Evolutionary conservation across 192 early-diverging fungal species (phyloP).

Genomic region (Dimargaris cristalligena): DNA sequence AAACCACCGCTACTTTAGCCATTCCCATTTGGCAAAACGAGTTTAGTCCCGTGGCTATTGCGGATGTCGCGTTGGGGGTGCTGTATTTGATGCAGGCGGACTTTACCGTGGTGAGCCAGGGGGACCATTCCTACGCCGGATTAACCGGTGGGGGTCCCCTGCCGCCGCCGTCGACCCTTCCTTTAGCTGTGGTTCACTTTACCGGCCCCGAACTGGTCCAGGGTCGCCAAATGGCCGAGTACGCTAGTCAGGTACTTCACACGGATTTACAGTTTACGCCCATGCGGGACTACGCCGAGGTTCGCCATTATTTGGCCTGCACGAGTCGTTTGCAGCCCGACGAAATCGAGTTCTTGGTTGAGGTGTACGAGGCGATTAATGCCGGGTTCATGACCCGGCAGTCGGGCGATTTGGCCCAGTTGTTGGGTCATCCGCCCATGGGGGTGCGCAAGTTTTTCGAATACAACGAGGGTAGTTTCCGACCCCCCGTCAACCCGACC

Average conservation of each 20-base stretch:
- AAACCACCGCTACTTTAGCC: neutral
- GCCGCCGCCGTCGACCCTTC: too few relatives aligned
- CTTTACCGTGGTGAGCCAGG: neutral
- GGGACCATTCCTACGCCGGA: neutral
- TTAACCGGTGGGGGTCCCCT: neutral
- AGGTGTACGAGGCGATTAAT: neutral
- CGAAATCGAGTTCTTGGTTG: neutral
- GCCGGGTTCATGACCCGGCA: neutral
- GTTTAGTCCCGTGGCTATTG: neutral
- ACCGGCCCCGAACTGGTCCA: neutral
- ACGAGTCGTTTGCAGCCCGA: neutral
- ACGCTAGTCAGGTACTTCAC: neutral
- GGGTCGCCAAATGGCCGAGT: neutral
- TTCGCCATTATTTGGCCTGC: neutral
- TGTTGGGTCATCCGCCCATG: neutral
- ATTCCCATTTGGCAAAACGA: neutral
- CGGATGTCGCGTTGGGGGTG: neutral
- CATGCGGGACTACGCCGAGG: neutral
- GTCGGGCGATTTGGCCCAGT: neutral
- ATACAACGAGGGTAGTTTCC: neutral
- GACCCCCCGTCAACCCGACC: neutral
- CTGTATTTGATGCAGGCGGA: neutral
- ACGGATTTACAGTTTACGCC: neutral
- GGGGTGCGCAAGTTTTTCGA: neutral
- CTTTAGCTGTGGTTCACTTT: conserved; percentile 4